Conservation (phyloP, 2,329 filamentous ascomycete genomes). For the Epicoccum nigrum region DNA sequence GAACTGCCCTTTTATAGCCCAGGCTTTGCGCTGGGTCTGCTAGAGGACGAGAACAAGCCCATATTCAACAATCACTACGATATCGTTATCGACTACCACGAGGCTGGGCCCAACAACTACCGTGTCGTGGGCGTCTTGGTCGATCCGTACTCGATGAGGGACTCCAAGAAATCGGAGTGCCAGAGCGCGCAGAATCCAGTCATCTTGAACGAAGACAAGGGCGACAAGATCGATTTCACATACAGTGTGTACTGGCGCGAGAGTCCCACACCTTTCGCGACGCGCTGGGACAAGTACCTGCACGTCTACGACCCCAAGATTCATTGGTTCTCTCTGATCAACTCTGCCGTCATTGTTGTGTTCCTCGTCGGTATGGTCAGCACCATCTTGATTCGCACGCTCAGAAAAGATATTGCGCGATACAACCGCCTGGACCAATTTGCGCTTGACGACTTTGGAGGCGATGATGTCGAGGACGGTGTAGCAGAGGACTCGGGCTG, state of each 20-base stretch:
- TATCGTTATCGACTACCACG: conserved; percentile 90
- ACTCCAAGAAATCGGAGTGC: conserved; percentile 68
- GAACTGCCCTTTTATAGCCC: conserved; percentile 85
- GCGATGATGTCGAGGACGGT: conserved; percentile 78
- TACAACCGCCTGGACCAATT: conserved; percentile 96
- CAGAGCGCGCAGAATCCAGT: conserved; percentile 64
- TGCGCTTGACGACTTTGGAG: conserved; percentile 85
- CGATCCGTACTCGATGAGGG: conserved; percentile 74
- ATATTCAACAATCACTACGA: conserved; percentile 94
- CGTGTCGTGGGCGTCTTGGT: conserved; percentile 93
- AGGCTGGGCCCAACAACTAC: conserved; percentile 73
- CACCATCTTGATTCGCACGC: conserved; percentile 85
- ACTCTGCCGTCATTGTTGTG: conserved; percentile 92
- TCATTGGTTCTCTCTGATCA: conserved; percentile 98
- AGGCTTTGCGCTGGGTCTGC: conserved; percentile 79
- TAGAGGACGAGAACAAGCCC: conserved; percentile 60
- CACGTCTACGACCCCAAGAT: conserved; percentile 98
- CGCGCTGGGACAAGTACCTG: conserved; percentile 97
- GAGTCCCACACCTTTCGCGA: conserved; percentile 89
- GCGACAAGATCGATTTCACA: conserved; percentile 78
- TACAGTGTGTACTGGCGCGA: conserved; percentile 91
- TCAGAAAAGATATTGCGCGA: conserved; percentile 93
- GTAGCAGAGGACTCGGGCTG: conserved; percentile 98
- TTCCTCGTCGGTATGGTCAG: conserved; percentile 90
- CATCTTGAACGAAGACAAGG: conserved; percentile 67